Conservation (phyloP, 306 rosid genomes). For the Pyrus bretschneideri region DNA sequence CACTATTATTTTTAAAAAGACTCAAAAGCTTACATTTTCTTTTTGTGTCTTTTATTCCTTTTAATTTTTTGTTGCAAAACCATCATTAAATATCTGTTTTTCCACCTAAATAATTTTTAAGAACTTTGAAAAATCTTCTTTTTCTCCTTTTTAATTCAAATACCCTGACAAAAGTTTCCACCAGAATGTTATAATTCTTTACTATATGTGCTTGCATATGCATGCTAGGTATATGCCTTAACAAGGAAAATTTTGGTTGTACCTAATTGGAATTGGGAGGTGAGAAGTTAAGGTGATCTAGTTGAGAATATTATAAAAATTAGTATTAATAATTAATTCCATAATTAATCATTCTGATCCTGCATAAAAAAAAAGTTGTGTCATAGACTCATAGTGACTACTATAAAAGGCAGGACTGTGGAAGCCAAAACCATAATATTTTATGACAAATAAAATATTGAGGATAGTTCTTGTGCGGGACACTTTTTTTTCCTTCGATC, state of each 20-base stretch:
- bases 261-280: conserved; percentile 5
- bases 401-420: neutral
- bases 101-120: neutral
- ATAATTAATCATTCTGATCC: neutral
- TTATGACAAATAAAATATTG: neutral
- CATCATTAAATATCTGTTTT: neutral
- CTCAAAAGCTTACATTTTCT: neutral
- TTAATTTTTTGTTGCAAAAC: neutral
- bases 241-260: conserved; percentile 1
- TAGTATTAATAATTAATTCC: neutral
- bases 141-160: neutral
- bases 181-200: conserved; percentile 6
- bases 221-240: conserved; percentile 3
- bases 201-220: conserved; percentile 5
- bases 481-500: too few relatives aligned
- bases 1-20: neutral
- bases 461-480: too few relatives aligned
- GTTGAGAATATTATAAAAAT: neutral
- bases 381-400: neutral
- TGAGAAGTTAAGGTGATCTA: conserved; percentile 5
- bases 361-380: neutral
- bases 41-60: neutral
- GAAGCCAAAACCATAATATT: neutral
- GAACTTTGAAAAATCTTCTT: neutral
- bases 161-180: conserved; percentile 4